Evolutionary conservation across 768 basidiomycete species (phyloP), one percentile per base, ranked within the genome.

Genomic region (Lactifluus piperatus): DNA sequence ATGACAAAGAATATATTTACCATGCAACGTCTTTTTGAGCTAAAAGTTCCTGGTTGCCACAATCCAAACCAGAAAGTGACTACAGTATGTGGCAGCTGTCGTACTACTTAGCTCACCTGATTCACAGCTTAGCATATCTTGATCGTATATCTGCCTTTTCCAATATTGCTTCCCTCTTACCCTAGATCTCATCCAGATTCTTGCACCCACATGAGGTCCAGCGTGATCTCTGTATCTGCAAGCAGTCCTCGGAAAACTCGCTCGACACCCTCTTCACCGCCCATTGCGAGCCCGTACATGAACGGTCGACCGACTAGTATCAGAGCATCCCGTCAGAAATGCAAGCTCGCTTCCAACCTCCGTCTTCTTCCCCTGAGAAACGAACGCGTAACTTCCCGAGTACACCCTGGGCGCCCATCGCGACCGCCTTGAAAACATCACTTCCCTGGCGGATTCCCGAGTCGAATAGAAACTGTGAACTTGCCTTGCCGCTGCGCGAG

Each of bases 361-460:
- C 16, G 11, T 34, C 3, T 26, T 34, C n/a, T n/a, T 18, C 8
- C 43, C 5, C 5, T 18, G 37, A 36, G 4, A 36, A 36, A 36
- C 7, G 34, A n/a, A 48, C 18, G 5, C 10, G 2, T 32, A 16
- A 78, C 87, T 65, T 63, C 90, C 83, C 75, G 20, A 93, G 70
- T 16, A 94, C 83, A 8, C 76, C 90, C 64, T 94, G 85, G 8
- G 93, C 92, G 43, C 93, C 91, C 0, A 94, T 76, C 1, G 91
- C 91, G 29, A 94, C 71, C 0, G 93, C 92, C 70, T 90, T 89
- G 71, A 91, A 77, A 47, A 93, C 81, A 62, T 95, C 93, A 45
- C 82, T 81, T 11, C 89, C 92, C 0, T 85, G 88, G 45, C 92
- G 81, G 58, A 94, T 85, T 7, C 92, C 91, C 51, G 84, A 91